These are phyloP conservation scores for Grigorovia humatica DNA, from an alignment of 805 yeast genomes.

Conservation along the genomic window DNA sequence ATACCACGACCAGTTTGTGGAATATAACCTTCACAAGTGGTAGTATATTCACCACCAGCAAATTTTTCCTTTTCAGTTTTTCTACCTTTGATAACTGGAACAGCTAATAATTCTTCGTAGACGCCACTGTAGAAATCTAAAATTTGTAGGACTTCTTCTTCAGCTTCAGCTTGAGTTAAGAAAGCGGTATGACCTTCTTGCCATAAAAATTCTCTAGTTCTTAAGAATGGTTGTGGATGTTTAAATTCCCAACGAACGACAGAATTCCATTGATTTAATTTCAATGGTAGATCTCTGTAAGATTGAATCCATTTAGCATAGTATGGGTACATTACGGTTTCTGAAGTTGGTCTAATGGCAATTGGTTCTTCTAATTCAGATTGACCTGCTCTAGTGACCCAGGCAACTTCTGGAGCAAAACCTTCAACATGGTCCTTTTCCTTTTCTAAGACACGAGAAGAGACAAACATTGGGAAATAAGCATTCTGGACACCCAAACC, in stretches of 20 bases:
- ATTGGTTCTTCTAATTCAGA: conserved; percentile 96
- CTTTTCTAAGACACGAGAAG: conserved; percentile 82
- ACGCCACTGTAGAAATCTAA: conserved; percentile 76
- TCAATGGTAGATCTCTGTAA: conserved; percentile 93
- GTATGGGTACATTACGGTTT: conserved; percentile 99
- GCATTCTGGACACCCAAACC: conserved; percentile 86
- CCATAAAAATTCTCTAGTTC: conserved; percentile 99
- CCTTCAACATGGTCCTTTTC: conserved; percentile 99
- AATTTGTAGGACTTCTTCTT: conserved; percentile 73
- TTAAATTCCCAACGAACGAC: conserved; percentile 99
- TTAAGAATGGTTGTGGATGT: conserved; percentile 97
- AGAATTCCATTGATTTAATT: conserved; percentile 97
- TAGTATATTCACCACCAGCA: conserved; percentile 95
- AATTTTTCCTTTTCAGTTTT: conserved; percentile 97
- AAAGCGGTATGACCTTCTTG: conserved; percentile 99
- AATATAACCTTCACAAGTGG: conserved; percentile 93
- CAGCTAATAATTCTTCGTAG: conserved; percentile 89
- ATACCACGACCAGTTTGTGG: conserved; percentile 99
- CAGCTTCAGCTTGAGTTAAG: conserved; percentile 72
- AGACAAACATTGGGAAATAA: conserved; percentile 98
- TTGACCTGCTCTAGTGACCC: conserved; percentile 96
- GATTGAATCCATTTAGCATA: conserved; percentile 98
- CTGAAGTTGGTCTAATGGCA: conserved; percentile 98
- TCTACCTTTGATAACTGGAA: conserved; percentile 89
- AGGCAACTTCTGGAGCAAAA: conserved; percentile 98